Conservation (phyloP, 345 rosid genomes). For the Salix koriyanagi region DNA sequence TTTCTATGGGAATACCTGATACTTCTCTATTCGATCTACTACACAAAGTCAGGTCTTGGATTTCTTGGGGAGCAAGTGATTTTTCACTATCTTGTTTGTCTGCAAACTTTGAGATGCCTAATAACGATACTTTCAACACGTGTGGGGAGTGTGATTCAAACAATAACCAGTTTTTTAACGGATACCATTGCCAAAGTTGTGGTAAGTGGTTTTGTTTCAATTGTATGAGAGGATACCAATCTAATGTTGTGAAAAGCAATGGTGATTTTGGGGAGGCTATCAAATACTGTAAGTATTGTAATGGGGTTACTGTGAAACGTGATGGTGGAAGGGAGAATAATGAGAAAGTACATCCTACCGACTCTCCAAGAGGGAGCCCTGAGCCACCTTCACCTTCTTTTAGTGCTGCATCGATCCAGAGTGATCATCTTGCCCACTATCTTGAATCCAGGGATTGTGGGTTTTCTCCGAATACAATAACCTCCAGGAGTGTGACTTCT, state of each 20-base stretch:
- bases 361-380: constrained; percentile 54
- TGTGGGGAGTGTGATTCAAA: constrained; percentile 49
- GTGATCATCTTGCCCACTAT: constrained; percentile 38
- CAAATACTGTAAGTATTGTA: constrained; percentile 63
- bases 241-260: constrained; percentile 11
- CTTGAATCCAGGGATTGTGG: constrained; percentile 54
- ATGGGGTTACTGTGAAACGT: constrained; percentile 30
- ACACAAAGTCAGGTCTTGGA: constrained; percentile 68
- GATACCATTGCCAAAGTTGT: constrained; percentile 60
- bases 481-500: constrained; percentile 39
- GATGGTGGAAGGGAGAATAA: constrained; percentile 44
- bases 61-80: constrained; percentile 61
- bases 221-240: constrained; percentile 33
- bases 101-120: constrained; percentile 43
- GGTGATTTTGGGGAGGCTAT: constrained; percentile 19
- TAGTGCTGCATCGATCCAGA: constrained; percentile 31
- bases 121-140: constrained; percentile 29
- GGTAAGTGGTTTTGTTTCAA: constrained; percentile 53
- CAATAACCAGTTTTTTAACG: constrained; percentile 24
- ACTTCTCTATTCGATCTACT: constrained; percentile 64
- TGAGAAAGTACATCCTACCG: constrained; percentile 77
- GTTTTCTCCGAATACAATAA: constrained; percentile 30
- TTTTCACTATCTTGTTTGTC: constrained; percentile 28
- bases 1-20: constrained; percentile 76
- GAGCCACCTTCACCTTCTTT: constrained; percentile 56